phyloP scores from a whole-genome alignment of 1,284 basidiomycete species.

The Sporisorium graminicola region DNA sequence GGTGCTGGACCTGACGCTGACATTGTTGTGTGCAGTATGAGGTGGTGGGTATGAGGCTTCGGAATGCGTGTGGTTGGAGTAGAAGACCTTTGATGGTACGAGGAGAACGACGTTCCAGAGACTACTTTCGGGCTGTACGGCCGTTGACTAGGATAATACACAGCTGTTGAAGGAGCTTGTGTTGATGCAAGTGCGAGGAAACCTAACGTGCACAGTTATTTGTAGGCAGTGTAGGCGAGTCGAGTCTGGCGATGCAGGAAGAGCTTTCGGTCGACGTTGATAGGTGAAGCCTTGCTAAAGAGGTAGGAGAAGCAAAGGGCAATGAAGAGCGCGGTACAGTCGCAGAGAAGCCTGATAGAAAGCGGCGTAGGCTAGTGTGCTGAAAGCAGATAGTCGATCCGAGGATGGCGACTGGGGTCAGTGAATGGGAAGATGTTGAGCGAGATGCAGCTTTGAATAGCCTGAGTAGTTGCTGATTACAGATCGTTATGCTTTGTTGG shows the following conservation, averaged over 20 bases:
- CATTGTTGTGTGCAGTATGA: constrained; percentile 34
- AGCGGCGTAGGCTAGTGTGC: not conserved
- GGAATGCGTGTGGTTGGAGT: constrained; percentile 3
- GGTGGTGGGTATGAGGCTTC: not conserved
- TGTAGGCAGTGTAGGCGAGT: constrained; percentile 37
- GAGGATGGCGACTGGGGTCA: not conserved
- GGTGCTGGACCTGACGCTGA: constrained; percentile 58
- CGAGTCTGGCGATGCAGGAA: constrained; percentile 3
- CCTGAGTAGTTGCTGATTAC: not conserved
- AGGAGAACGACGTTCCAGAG: not conserved
- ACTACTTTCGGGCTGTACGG: too few species aligned
- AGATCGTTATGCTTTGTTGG: not conserved
- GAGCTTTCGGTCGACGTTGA: constrained; percentile 4
- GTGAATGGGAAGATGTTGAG: not conserved
- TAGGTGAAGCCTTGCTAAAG: constrained; percentile 8
- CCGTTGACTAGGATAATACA: not conserved
- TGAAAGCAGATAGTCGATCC: not conserved
- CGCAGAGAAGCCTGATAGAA: not conserved
- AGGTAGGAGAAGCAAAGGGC: not conserved
- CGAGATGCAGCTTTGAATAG: constrained; percentile 2
- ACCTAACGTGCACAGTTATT: constrained; percentile 46
- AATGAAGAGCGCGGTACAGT: not conserved
- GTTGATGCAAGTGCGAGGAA: not conserved
- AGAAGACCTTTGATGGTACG: too few species aligned
- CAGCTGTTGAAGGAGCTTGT: not conserved